phyloP scores from a whole-genome alignment of 2,329 filamentous ascomycete species.

The Thelonectria discophora region DNA sequence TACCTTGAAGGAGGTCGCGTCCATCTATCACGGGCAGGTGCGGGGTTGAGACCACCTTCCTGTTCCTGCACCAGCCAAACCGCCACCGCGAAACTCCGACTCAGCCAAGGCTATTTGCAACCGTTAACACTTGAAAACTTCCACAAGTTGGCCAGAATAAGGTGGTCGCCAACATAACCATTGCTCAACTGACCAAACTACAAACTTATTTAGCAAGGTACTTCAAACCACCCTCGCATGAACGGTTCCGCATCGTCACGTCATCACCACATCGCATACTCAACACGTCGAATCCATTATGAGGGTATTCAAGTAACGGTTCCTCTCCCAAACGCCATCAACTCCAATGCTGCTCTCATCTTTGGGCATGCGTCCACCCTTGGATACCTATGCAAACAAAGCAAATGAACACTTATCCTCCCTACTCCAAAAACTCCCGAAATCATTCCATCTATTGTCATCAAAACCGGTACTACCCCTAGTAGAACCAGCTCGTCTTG shows the following conservation, averaged over 20 bases:
- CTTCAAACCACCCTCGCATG: too few relatives aligned
- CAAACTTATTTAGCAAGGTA: too few relatives aligned
- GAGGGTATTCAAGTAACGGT: background rate
- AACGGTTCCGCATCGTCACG: background rate
- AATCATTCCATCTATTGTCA: background rate
- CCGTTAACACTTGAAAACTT: too few relatives aligned
- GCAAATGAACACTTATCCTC: constrained; percentile 46
- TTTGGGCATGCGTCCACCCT: background rate
- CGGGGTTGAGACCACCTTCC: too few relatives aligned
- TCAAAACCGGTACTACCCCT: background rate
- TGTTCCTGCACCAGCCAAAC: too few relatives aligned
- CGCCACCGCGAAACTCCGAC: too few relatives aligned
- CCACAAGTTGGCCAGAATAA: too few relatives aligned
- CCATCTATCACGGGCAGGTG: too few relatives aligned
- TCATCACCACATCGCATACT: background rate
- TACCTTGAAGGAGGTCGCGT: too few relatives aligned
- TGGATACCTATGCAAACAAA: background rate
- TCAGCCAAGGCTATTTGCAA: too few relatives aligned
- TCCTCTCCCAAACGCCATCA: constrained; percentile 6
- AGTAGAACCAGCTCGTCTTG: constrained; percentile 33
- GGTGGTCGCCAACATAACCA: too few relatives aligned
- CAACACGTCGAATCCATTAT: constrained; percentile 3
- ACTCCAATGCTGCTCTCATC: constrained; percentile 1
- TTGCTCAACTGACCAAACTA: too few relatives aligned
- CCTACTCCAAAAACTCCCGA: constrained; percentile 50